Conservation (phyloP, 371 early-diverging fungal genomes). For the Mortierella sp. region DNA sequence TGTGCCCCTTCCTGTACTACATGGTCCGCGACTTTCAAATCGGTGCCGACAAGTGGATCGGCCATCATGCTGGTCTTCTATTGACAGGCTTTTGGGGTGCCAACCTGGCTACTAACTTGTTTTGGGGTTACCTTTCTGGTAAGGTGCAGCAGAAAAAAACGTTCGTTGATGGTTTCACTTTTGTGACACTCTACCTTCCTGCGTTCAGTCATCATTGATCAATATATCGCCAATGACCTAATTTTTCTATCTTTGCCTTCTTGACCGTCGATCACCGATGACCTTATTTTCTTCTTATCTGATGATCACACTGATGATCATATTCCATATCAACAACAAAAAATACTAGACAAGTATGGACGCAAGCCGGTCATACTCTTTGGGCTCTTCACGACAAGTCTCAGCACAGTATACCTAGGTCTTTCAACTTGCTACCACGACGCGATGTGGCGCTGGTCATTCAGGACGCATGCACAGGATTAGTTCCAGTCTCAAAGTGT, state of each 20-base stretch:
- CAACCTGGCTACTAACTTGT: constrained; percentile 29
- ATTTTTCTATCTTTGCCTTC: too few relatives aligned
- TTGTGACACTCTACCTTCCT: not conserved
- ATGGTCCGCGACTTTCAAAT: constrained; percentile 45
- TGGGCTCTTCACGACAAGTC: constrained; percentile 34
- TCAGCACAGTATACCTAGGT: constrained; percentile 30
- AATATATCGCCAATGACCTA: not conserved
- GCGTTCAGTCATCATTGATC: not conserved
- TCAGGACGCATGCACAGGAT: constrained; percentile 35
- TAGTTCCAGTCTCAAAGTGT: constrained; percentile 36
- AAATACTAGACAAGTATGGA: constrained; percentile 29
- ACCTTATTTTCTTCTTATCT: not conserved
- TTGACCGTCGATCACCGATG: not conserved
- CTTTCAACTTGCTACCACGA: constrained; percentile 29
- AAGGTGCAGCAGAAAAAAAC: not conserved
- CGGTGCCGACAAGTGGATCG: constrained; percentile 38
- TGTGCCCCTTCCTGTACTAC: constrained; percentile 37
- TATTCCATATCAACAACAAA: not conserved
- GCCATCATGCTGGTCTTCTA: constrained; percentile 39
- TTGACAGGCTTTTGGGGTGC: constrained; percentile 42
- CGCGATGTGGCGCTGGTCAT: constrained; percentile 38
- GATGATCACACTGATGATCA: not conserved
- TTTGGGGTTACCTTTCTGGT: constrained; percentile 45
- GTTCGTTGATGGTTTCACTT: not conserved
- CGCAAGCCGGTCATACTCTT: constrained; percentile 29